Conservation (phyloP, 2,329 filamentous ascomycete genomes). For the Trichoderma pleuroti region DNA sequence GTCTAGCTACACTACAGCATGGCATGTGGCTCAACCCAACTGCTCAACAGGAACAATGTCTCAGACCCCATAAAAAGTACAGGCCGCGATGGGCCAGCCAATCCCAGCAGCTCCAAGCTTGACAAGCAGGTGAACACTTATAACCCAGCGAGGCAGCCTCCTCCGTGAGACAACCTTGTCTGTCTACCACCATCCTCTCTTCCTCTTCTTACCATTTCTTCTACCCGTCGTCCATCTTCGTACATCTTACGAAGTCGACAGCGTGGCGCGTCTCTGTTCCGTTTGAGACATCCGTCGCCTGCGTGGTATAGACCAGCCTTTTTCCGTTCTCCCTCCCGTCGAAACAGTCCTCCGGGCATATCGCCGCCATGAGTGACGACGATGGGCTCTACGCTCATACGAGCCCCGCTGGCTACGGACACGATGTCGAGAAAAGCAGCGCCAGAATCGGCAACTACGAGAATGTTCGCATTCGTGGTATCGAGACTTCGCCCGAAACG, state of each 20-base stretch:
- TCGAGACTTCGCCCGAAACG: slow-evolving; percentile 49
- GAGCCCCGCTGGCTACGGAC: background rate
- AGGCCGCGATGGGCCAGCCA: background rate
- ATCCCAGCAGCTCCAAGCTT: background rate
- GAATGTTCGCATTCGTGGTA: slow-evolving; percentile 41
- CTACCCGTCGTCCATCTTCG: background rate
- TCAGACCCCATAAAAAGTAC: background rate
- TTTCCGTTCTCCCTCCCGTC: background rate
- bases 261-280: background rate
- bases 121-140: background rate
- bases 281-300: background rate
- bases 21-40: background rate
- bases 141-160: background rate
- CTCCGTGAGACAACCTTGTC: background rate
- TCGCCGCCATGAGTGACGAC: slow-evolving; percentile 7
- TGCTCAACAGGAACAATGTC: background rate
- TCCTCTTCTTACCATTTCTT: background rate
- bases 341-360: background rate
- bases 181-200: background rate
- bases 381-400: slow-evolving; percentile 14
- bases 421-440: slow-evolving; percentile 24
- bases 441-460: slow-evolving; percentile 14
- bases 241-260: background rate
- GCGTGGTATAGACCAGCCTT: background rate
- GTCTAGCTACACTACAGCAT: background rate